Evolutionary conservation across 2,329 filamentous ascomycete genomes (phyloP), one percentile per base, ranked within the genome.

Genomic region (Chaetothyriales sp.): DNA sequence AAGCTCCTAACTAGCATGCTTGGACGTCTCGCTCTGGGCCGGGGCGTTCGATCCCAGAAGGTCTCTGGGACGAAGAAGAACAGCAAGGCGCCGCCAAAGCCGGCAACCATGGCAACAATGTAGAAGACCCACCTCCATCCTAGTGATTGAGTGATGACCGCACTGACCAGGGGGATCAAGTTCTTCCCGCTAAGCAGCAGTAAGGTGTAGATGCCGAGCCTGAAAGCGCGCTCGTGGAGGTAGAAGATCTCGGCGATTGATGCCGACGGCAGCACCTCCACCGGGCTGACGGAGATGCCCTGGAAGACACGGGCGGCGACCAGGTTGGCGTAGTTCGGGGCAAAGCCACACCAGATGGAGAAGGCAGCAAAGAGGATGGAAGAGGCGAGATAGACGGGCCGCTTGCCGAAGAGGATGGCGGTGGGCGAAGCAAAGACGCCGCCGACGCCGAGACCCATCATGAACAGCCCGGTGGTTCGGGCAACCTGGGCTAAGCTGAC

Each of bases 211-310:
- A 96, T 88, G 8, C 92, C 92, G 44, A 96, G 80, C 3, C 90
- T 83, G 64, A 89, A 96, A 0, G 90, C 90, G 54, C 90, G 77
- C 68, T 96, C 90, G 61, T 96, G 90, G 18, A 96, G 73, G 63
- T 95, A 95, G 71, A 89, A 96, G 53, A 96, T 95, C 66, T 96
- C 90, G 2, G 89, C 88, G 61, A 96, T 90, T 0, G 88, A 95
- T 15, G 90, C 89, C 3, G 87, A 94, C 0, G 90, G 90, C 26
- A 96, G 74, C 62, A 88, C 94, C 65, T 96, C 90, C 7, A 95
- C 86, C 0, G 88, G 87, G 57, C 86, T 92, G 47, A 95, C 82
- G 0, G 88, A 83, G 8, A 95, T 73, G 2, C 90, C 92, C 65
- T 93, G 86, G 54, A 95, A 83, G 46, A 96, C 80, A 49, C 90